Base-by-base conservation (phyloP, 108 stramenopile genomes). In the Pseudonitzschia multiseries region DNA sequence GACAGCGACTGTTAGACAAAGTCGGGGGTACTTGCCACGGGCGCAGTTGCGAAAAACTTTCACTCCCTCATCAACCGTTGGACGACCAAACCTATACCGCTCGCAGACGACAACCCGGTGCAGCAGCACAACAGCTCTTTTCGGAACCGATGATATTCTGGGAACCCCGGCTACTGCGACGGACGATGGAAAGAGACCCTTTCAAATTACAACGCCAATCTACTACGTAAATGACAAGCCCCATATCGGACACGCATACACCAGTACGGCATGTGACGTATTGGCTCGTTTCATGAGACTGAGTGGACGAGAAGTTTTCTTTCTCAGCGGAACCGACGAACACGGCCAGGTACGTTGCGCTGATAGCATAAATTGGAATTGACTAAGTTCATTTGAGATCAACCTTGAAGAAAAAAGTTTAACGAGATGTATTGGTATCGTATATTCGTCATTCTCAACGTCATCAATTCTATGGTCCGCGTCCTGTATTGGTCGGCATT, bases 171-270 rank as follows among this genome's bases (percentile, higher is more conserved):
- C 61, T 2, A 62, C 61, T 40, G 14, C 61, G 14, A 40, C 82
- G 72, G 89, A 93, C 76, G 89, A 90, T 75, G 89, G 91, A 20
- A 73, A 53, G 48, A 78, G 86, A 14, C 93, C 93, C 36, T 97
- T 91, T 84, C 91, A 94, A 84, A 89, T 99, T 59, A 97, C 99
- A 46, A 98, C 99, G 6, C 97, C 99, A 18, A 99, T 99, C 69
- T 98, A 97, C 76, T 99, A 99, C 79, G 97, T 98, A 50, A 99
- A 98, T 76, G 98, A 96, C 74, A 91, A 94, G 78, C 99, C 98
- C 24, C 99, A 99, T 84, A 96, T 99, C 57, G 99, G 99, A 46
- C 99, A 99, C 82, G 97, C 98, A 21, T 99, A 98, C 93, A 98
- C 98, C 24, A 90, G 92, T 22, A 79, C 79, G 26, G 96, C 97